These are phyloP conservation scores for Nyctanthes arbortristis DNA, from an alignment of 257 asterid genomes.

Conservation along the genomic window DNA sequence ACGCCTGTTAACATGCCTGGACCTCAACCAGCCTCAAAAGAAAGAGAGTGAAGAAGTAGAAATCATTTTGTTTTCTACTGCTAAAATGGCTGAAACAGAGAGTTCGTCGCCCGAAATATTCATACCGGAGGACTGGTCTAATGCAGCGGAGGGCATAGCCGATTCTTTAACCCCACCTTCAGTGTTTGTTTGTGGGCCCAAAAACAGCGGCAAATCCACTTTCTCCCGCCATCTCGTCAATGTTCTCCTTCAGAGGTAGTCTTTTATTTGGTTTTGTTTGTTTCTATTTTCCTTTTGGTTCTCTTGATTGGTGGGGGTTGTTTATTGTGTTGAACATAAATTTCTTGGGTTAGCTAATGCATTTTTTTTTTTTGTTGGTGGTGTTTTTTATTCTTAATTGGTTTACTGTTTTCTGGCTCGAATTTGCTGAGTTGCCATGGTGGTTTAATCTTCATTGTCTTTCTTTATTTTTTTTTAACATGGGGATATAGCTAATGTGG, in stretches of 20 bases:
- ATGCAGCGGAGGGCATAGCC: constrained; percentile 61
- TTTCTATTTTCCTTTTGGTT: no score
- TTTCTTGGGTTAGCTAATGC: constrained; percentile 16
- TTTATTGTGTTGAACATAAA: not conserved
- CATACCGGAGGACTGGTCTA: constrained; percentile 72
- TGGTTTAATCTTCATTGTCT: no score
- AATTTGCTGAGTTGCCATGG: not conserved
- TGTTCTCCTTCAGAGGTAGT: constrained; percentile 82
- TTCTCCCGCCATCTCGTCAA: constrained; percentile 87
- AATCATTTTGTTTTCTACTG: not conserved
- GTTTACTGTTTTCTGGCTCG: not conserved
- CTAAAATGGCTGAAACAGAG: constrained; percentile 34
- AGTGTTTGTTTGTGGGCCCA: constrained; percentile 79
- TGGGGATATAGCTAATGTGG: not conserved
- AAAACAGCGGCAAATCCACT: constrained; percentile 84
- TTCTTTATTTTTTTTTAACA: no score
- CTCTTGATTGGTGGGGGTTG: not conserved
- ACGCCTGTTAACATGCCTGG: no score
- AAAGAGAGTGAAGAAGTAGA: constrained; percentile 10
- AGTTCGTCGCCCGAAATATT: constrained; percentile 39
- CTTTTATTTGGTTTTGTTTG: no score
- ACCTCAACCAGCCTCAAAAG: no score
- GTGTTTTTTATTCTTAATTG: not conserved
- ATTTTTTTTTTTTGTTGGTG: constrained; percentile 7
- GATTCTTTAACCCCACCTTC: constrained; percentile 39